Percentiles rank a stretch among this genome's conserved stretches.
phyloP scores from a whole-genome alignment of 208 protist species.

The Crithidia fasciculata region DNA sequence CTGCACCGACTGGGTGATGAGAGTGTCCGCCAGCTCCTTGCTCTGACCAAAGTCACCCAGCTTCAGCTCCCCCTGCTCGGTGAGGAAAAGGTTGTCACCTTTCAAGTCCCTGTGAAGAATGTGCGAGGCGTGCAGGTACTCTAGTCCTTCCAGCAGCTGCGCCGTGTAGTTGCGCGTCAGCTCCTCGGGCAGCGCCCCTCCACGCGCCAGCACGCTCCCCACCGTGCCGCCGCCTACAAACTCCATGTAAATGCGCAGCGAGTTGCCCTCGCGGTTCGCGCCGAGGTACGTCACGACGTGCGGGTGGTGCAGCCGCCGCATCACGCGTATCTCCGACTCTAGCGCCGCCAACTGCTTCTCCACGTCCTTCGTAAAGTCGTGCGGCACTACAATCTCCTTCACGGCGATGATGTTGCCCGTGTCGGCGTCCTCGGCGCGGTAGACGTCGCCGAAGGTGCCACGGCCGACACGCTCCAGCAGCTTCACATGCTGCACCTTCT shows the following conservation, averaged over 20 bases:
- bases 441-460: conserved; percentile 86
- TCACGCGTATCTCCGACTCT: conserved; percentile 92
- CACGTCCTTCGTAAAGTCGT: conserved; percentile 82
- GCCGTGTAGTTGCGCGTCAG: conserved; percentile 70
- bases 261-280: conserved; percentile 66
- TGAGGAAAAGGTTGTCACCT: conserved; percentile 92
- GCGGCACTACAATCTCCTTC: conserved; percentile 84
- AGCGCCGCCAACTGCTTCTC: conserved; percentile 81
- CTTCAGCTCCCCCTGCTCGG: conserved; percentile 76
- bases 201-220: conserved; percentile 48
- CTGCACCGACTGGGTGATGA: conserved; percentile 83
- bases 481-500: conserved; percentile 41
- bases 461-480: conserved; percentile 74
- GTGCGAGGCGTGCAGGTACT: conserved; percentile 85
- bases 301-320: conserved; percentile 90
- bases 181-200: conserved; percentile 77
- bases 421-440: conserved; percentile 76
- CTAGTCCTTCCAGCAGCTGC: conserved; percentile 87
- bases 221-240: conserved; percentile 90
- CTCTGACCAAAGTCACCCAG: conserved; percentile 91
- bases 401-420: conserved; percentile 80
- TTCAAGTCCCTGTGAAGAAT: conserved; percentile 94
- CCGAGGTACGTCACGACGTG: conserved; percentile 93
- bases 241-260: conserved; percentile 93
- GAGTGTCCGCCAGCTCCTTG: conserved; percentile 85